A percentile compares a stretch with the other conserved stretches of the same genome.
Evolutionary conservation across 768 basidiomycete species (phyloP).

Genomic region (Leccinum barrowsii): DNA sequence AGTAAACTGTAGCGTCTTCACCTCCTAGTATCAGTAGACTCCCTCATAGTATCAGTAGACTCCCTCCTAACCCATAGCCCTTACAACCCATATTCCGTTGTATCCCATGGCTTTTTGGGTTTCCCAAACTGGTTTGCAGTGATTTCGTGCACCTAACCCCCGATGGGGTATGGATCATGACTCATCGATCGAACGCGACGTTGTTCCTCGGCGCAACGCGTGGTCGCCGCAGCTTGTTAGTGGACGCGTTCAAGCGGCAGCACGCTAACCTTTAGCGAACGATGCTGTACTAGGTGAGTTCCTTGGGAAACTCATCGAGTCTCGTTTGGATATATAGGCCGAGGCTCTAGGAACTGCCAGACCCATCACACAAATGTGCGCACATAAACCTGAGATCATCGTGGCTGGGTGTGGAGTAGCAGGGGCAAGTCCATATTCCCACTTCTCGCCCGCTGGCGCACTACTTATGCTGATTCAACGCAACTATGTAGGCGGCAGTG

Average conservation of each 20-base stretch:
- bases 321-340: conserved; percentile 1
- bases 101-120: too few species aligned
- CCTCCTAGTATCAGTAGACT: too few species aligned
- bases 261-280: not conserved
- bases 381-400: conserved; percentile 21
- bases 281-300: not conserved
- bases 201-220: not conserved
- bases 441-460: not conserved
- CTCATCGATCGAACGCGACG: not conserved
- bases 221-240: not conserved
- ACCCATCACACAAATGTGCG: conserved; percentile 13
- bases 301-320: too few species aligned
- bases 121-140: too few species aligned
- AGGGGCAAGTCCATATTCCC: conserved; percentile 19
- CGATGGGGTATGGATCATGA: too few species aligned
- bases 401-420: conserved; percentile 28
- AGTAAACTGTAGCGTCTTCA: too few species aligned
- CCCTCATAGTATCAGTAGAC: too few species aligned
- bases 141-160: too few species aligned
- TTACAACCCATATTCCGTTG: too few species aligned
- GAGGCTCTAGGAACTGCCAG: not conserved
- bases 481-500: conserved; percentile 15
- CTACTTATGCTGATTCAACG: not conserved
- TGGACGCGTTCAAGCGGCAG: conserved; percentile 22
- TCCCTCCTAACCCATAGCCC: too few species aligned